These are phyloP conservation scores for Cytospora chrysosperma DNA, from an alignment of 2,329 filamentous ascomycete species.

Conservation along the genomic window DNA sequence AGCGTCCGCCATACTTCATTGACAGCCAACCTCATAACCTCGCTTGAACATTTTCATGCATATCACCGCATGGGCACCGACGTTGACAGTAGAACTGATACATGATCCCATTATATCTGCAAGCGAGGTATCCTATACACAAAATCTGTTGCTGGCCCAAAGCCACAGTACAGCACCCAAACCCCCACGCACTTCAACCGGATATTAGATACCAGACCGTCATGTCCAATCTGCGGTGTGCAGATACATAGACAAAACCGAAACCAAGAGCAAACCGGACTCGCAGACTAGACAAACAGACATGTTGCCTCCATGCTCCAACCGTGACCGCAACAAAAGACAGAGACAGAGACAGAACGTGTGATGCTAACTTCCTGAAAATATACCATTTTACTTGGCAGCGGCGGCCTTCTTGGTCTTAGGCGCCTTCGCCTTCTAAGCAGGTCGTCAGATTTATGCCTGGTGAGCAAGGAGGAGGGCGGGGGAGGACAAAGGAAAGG, in stretches of 20 bases:
- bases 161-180: conserved; percentile 8
- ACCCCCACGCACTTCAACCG: conserved; percentile 7
- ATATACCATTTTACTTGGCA: conserved; percentile 25
- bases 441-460: not conserved
- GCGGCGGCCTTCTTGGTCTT: conserved; percentile 33
- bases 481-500: too few species aligned
- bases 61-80: not conserved
- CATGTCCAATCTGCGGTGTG: conserved; percentile 1
- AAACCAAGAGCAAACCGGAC: conserved; percentile 2
- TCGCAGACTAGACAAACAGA: conserved; percentile 5
- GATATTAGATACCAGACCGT: conserved; percentile 14
- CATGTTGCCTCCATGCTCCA: conserved; percentile 9
- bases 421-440: conserved; percentile 33
- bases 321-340: conserved; percentile 18
- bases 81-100: not conserved
- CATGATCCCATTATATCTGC: conserved; percentile 5
- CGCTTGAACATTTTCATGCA: not conserved
- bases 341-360: not conserved
- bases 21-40: not conserved
- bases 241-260: conserved; percentile 1
- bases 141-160: conserved; percentile 12
- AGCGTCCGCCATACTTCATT: not conserved
- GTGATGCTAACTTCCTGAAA: not conserved
- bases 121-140: conserved; percentile 18
- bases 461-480: not conserved